phyloP scores from a whole-genome alignment of 202 grass and related monocot species.

The Elaeis oleifera region DNA sequence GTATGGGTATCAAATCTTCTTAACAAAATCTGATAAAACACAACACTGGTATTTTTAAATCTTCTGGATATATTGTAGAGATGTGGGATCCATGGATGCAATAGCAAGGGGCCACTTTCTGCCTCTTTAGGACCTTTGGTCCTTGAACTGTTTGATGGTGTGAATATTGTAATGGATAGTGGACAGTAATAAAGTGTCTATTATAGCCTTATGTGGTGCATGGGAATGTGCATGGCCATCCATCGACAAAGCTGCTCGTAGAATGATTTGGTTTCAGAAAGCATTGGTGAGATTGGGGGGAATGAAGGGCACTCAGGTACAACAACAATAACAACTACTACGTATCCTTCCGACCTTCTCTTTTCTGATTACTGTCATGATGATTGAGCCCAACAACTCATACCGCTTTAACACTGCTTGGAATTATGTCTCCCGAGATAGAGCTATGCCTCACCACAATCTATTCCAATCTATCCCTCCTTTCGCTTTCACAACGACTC shows the following conservation, averaged over 20 bases:
- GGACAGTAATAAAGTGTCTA: neutral
- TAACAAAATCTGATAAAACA: too few relatives aligned
- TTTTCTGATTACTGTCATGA: conserved; percentile 70
- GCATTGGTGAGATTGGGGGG: neutral
- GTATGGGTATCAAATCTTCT: too few relatives aligned
- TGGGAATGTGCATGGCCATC: neutral
- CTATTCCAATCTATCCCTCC: conserved; percentile 23
- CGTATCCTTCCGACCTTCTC: neutral
- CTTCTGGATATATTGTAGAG: too few relatives aligned
- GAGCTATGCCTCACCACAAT: conserved; percentile 11
- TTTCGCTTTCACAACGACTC: conserved; percentile 18
- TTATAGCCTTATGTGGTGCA: neutral
- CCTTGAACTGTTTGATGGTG: too few relatives aligned
- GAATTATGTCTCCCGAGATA: too few relatives aligned
- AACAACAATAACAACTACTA: conserved; percentile 24
- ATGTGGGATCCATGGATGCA: too few relatives aligned
- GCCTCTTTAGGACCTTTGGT: too few relatives aligned
- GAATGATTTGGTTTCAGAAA: neutral
- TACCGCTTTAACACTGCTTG: neutral
- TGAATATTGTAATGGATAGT: too few relatives aligned
- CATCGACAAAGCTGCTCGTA: neutral
- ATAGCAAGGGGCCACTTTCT: too few relatives aligned
- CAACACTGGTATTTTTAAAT: too few relatives aligned
- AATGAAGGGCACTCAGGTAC: neutral
- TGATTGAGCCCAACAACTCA: conserved; percentile 60